Evolutionary conservation across 2,329 filamentous ascomycete genomes (phyloP).

Genomic region (Trichoderma semiorbis): DNA sequence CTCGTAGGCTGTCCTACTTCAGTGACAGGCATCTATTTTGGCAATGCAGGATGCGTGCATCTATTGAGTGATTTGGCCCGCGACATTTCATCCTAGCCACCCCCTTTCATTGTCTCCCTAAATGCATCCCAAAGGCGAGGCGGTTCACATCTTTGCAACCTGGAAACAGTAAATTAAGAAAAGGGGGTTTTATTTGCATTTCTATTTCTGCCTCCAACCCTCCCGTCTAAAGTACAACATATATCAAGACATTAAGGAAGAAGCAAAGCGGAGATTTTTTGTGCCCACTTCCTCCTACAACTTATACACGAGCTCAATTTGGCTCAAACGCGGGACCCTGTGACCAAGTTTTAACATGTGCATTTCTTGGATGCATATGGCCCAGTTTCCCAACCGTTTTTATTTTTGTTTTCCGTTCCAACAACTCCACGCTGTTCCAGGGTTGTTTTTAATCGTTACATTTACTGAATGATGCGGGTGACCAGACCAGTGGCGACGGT

Average conservation of each 20-base stretch:
- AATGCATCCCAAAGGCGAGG: not conserved
- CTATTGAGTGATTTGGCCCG: not conserved
- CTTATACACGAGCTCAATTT: constrained; percentile 37
- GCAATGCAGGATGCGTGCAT: not conserved
- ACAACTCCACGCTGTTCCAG: constrained; percentile 14
- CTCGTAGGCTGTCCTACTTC: not conserved
- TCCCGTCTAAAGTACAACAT: constrained; percentile 35
- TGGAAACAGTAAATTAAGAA: not conserved
- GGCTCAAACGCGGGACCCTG: constrained; percentile 29
- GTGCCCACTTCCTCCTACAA: constrained; percentile 28
- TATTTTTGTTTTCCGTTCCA: constrained; percentile 10
- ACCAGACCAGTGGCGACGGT: constrained; percentile 82
- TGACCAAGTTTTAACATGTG: not conserved
- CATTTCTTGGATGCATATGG: not conserved
- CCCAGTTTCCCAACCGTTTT: constrained; percentile 11
- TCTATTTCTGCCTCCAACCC: constrained; percentile 14
- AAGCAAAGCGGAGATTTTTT: constrained; percentile 43
- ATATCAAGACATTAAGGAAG: constrained; percentile 36
- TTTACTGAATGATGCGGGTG: constrained; percentile 66
- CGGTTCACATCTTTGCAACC: too few species aligned
- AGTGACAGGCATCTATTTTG: not conserved
- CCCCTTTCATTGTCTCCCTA: not conserved
- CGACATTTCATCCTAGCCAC: not conserved
- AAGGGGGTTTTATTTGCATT: constrained; percentile 13
- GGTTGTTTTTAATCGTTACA: constrained; percentile 2